Evolutionary conservation across 179 eudicot species (phyloP), one percentile per base, ranked within the genome.

Genomic region (Spergularia azorica): DNA sequence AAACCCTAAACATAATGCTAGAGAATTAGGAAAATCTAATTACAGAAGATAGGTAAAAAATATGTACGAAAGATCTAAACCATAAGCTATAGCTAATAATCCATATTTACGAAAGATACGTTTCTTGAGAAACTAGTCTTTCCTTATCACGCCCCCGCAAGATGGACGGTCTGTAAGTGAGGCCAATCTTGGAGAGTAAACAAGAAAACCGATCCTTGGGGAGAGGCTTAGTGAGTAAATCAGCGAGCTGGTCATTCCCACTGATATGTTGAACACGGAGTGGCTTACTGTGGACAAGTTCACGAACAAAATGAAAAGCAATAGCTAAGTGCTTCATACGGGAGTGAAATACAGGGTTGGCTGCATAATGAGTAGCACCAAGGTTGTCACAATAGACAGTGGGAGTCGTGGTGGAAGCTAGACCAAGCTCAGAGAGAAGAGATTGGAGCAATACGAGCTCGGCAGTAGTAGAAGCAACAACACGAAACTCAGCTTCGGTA

Each of bases 321-420:
- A 8, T 4, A 6, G 41, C 65, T 36, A 71, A 9, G 36, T 67
- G 71, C 39, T 67, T 67, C 71, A 67, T 67, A 4, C 50, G 6
- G 14, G 71, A 67, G 50, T 67, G 71, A 13, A 67, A 67, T 10
- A 67, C 20, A 7, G 52, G 57, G 20, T 70, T 70, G 20, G 58
- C 50, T 6, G 5, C 15, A 7, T 39, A 51, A 5, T 70, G 58
- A 7, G 73, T 70, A 15, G 58, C 58, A n/a, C n/a, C n/a, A n/a
- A n/a, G n/a, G n/a, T n/a, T n/a, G n/a, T n/a, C n/a, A n/a, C n/a
- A n/a, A n/a, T n/a, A n/a, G n/a, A n/a, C 12, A 1, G 20, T 51
- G 11, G 59, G 73, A 0, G 21, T 16, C 10, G 20, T 20, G 4
- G 70, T 10, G 50, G 48, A 20, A 0, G 14, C 17, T 17, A 70